Conservation (phyloP, 192 early-diverging fungal genomes). For the Allomyces javanicus region DNA sequence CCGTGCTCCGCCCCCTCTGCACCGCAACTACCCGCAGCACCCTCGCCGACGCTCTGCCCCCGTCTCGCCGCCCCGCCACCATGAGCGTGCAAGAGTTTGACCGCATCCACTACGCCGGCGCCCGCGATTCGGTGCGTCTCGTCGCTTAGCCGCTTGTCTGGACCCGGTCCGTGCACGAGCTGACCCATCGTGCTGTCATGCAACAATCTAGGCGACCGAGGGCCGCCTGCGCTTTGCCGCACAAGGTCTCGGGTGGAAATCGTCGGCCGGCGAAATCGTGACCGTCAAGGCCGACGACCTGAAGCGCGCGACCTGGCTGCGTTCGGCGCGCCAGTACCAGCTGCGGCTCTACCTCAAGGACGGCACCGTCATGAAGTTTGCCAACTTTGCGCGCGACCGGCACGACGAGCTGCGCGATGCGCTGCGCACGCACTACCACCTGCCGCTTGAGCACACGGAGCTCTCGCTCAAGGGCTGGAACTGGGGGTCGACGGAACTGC, state of each 20-base stretch:
- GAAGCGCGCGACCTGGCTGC: constrained; percentile 52
- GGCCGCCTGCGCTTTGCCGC: constrained; percentile 12
- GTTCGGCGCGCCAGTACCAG: constrained; percentile 69
- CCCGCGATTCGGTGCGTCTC: background rate
- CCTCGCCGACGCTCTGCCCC: no score
- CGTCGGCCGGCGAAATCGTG: constrained; percentile 23
- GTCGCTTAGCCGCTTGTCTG: background rate
- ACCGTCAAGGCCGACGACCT: constrained; percentile 46
- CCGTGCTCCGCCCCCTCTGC: no score
- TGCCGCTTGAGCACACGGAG: constrained; percentile 61
- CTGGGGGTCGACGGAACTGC: constrained; percentile 81
- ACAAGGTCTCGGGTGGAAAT: constrained; percentile 58
- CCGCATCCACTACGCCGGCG: background rate
- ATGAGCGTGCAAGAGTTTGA: background rate
- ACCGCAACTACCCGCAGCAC: no score
- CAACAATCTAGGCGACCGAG: background rate
- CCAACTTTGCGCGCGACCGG: constrained; percentile 65
- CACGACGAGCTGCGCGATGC: constrained; percentile 51
- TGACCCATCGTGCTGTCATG: background rate
- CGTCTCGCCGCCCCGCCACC: no score
- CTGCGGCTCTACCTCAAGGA: constrained; percentile 55
- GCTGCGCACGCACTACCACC: constrained; percentile 46
- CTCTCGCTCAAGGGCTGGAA: constrained; percentile 84
- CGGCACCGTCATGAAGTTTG: constrained; percentile 62
- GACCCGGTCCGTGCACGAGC: no score